Evolutionary conservation across 1,284 basidiomycete genomes (phyloP).

Genomic region (Xerocomus amazonicus): DNA sequence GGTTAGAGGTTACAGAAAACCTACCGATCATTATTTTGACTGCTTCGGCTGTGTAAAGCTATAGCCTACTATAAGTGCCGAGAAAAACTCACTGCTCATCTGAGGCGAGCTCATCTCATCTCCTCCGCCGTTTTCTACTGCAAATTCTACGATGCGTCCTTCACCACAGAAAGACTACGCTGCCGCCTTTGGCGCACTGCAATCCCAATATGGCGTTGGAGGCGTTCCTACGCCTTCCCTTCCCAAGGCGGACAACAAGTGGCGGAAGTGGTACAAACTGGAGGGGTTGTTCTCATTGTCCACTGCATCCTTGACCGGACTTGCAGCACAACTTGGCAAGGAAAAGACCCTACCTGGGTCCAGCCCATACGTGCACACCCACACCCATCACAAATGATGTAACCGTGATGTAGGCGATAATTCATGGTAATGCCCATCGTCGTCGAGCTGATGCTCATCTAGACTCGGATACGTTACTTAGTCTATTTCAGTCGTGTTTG

Average conservation of each 20-base stretch:
- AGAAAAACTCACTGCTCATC: too few species aligned
- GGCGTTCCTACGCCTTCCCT: slow-evolving; percentile 14
- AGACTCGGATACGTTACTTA: too few species aligned
- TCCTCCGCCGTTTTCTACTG: neutral
- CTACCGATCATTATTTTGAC: too few species aligned
- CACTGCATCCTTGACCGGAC: slow-evolving; percentile 15
- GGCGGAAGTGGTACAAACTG: slow-evolving; percentile 21
- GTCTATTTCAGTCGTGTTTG: too few species aligned
- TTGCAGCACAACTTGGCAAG: neutral
- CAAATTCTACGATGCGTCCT: neutral
- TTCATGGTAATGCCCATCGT: too few species aligned
- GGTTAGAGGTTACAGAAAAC: too few species aligned
- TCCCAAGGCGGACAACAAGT: neutral
- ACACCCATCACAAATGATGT: too few species aligned
- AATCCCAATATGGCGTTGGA: slow-evolving; percentile 24
- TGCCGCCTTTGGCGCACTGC: slow-evolving; percentile 24
- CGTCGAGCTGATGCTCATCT: neutral
- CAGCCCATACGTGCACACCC: too few species aligned
- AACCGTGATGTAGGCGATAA: too few species aligned
- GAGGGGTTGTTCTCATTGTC: slow-evolving; percentile 11
- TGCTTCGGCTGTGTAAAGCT: too few species aligned
- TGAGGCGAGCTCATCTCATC: neutral
- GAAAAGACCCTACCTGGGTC: too few species aligned
- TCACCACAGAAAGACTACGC: slow-evolving; percentile 22
- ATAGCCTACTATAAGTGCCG: too few species aligned